Conservation (phyloP, 2,329 filamentous ascomycete species). For the Cladosporium sp. region DNA sequence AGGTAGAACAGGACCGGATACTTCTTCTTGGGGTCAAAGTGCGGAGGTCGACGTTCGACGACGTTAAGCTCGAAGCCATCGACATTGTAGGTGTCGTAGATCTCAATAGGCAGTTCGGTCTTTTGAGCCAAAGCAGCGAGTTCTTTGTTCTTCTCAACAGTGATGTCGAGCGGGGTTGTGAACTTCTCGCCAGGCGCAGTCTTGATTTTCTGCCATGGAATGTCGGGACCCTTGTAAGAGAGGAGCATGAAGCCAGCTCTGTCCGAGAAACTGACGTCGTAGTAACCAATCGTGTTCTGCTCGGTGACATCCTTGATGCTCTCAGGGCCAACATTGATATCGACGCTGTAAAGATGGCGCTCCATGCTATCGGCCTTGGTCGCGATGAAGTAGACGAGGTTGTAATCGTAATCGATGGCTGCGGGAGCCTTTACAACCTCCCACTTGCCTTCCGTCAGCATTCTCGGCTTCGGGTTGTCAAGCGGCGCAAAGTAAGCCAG, state of each 20-base stretch:
- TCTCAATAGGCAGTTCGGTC: slow-evolving; percentile 78
- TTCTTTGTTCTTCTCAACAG: slow-evolving; percentile 74
- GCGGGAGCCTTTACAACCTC: slow-evolving; percentile 86
- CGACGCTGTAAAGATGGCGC: slow-evolving; percentile 87
- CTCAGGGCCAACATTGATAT: slow-evolving; percentile 67
- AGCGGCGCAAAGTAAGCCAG: slow-evolving; percentile 90
- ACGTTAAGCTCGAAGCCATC: slow-evolving; percentile 72
- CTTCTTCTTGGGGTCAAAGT: slow-evolving; percentile 79
- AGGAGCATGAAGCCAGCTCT: slow-evolving; percentile 82
- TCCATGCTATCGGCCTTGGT: slow-evolving; percentile 87
- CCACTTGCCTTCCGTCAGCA: slow-evolving; percentile 88
- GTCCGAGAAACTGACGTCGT: slow-evolving; percentile 78
- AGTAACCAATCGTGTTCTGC: slow-evolving; percentile 72
- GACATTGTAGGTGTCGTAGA: slow-evolving; percentile 82
- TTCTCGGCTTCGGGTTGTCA: slow-evolving; percentile 75
- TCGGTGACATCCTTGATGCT: slow-evolving; percentile 73
- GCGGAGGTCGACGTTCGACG: slow-evolving; percentile 82
- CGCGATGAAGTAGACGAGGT: slow-evolving; percentile 85
- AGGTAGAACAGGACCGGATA: slow-evolving; percentile 95
- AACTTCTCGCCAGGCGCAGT: slow-evolving; percentile 69
- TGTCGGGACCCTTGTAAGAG: slow-evolving; percentile 76
- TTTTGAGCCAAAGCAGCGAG: slow-evolving; percentile 69
- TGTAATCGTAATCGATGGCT: slow-evolving; percentile 78
- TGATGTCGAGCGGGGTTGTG: slow-evolving; percentile 62
- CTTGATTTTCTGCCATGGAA: slow-evolving; percentile 89